Evolutionary conservation across 495 filamentous ascomycete species (phyloP).

Genomic region (Bryoglossum gracile): DNA sequence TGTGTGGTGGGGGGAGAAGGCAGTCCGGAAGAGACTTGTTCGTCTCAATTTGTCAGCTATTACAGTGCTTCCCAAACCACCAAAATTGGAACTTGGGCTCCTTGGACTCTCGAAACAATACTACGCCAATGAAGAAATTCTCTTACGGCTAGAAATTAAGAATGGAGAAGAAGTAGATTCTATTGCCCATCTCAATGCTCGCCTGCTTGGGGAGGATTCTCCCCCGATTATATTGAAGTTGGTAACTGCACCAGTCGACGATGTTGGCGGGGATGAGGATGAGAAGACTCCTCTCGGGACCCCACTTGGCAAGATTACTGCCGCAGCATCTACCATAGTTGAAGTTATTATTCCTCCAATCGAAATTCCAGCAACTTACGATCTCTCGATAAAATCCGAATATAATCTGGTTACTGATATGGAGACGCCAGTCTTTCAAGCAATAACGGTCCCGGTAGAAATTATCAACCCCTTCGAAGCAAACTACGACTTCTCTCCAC

Average conservation of each 20-base stretch:
- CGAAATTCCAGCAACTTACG: slow-evolving; percentile 50
- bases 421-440: slow-evolving; percentile 76
- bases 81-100: slow-evolving; percentile 73
- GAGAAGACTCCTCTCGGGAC: slow-evolving; percentile 18
- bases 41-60: slow-evolving; percentile 43
- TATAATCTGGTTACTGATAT: slow-evolving; percentile 78
- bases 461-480: slow-evolving; percentile 82
- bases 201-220: slow-evolving; percentile 55
- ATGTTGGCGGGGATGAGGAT: slow-evolving; percentile 29
- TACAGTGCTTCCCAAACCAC: slow-evolving; percentile 79
- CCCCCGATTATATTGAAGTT: slow-evolving; percentile 30
- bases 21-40: slow-evolving; percentile 39
- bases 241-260: slow-evolving; percentile 32
- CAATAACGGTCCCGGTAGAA: slow-evolving; percentile 54
- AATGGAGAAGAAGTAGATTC: slow-evolving; percentile 84
- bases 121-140: slow-evolving; percentile 73
- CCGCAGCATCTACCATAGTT: slow-evolving; percentile 32
- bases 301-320: slow-evolving; percentile 43
- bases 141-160: slow-evolving; percentile 56
- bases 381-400: slow-evolving; percentile 60
- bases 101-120: slow-evolving; percentile 57
- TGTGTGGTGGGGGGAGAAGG: slow-evolving; percentile 49
- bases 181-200: slow-evolving; percentile 58
- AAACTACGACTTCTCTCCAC: slow-evolving; percentile 74
- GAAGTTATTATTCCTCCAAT: slow-evolving; percentile 44